Percentiles rank a stretch among this genome's conserved stretches.
These are phyloP conservation scores for Saxophila tyrrhenica DNA, from an alignment of 495 filamentous ascomycete genomes.

Conservation along the genomic window DNA sequence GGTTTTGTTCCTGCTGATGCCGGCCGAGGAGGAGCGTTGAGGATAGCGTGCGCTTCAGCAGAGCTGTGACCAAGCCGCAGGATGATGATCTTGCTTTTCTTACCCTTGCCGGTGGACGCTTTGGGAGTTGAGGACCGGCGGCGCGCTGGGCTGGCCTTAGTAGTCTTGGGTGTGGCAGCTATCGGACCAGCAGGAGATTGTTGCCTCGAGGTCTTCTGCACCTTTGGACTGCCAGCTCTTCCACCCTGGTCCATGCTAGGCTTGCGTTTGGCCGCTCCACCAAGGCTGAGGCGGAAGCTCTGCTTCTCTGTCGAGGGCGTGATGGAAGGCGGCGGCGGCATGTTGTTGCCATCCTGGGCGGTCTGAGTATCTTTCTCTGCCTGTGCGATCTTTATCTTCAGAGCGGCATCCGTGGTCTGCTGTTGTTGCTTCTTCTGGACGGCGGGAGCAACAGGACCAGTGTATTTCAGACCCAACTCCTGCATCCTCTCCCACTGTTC, in stretches of 20 bases:
- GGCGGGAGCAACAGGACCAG: slow-evolving; percentile 6
- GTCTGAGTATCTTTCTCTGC: not conserved
- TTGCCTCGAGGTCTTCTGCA: slow-evolving; percentile 6
- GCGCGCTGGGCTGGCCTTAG: slow-evolving; percentile 9
- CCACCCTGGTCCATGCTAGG: slow-evolving; percentile 1
- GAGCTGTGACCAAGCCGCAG: slow-evolving; percentile 1
- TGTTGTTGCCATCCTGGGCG: not conserved
- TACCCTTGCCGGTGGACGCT: not conserved
- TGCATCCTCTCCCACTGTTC: slow-evolving; percentile 14
- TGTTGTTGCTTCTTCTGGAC: slow-evolving; percentile 6
- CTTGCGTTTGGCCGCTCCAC: slow-evolving; percentile 10
- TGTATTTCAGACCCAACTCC: slow-evolving; percentile 10
- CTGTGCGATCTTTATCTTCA: not conserved
- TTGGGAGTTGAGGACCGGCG: slow-evolving; percentile 9
- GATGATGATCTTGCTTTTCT: not conserved
- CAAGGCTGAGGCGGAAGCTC: not conserved
- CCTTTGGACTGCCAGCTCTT: slow-evolving; percentile 17
- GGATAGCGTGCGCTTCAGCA: not conserved
- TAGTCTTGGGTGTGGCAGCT: slow-evolving; percentile 1
- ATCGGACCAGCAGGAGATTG: slow-evolving; percentile 3
- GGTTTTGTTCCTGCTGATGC: not conserved
- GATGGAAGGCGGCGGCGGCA: slow-evolving; percentile 1
- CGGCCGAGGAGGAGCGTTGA: slow-evolving; percentile 1
- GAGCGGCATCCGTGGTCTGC: not conserved
- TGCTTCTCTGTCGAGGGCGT: slow-evolving; percentile 5